Percentiles rank a stretch among this genome's conserved stretches.
phyloP scores from a whole-genome alignment of 768 basidiomycete genomes.

The Sporobolomyces roseus region DNA sequence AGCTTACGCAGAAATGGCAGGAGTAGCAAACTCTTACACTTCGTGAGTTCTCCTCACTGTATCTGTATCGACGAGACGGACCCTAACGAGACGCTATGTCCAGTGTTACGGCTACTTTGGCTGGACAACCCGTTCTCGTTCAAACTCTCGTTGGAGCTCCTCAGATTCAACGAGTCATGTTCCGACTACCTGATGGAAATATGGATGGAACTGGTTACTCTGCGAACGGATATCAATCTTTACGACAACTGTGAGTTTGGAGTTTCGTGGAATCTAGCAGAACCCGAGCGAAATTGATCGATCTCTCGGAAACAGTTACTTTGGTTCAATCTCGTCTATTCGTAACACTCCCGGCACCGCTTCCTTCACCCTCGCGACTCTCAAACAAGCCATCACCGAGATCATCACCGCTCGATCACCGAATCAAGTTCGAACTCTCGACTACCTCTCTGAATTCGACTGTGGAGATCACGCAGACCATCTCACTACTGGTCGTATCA shows the following conservation, averaged over 20 bases:
- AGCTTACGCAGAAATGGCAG: slow-evolving; percentile 40
- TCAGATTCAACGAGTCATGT: slow-evolving; percentile 30
- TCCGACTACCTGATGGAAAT: slow-evolving; percentile 40
- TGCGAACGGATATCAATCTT: slow-evolving; percentile 10
- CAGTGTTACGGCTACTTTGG: slow-evolving; percentile 13
- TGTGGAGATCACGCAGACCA: slow-evolving; percentile 38
- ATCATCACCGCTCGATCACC: slow-evolving; percentile 34
- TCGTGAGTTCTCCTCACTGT: slow-evolving; percentile 10
- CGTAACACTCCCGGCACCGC: slow-evolving; percentile 26
- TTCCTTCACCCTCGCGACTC: slow-evolving; percentile 26
- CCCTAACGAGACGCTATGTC: too few species aligned
- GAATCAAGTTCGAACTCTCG: slow-evolving; percentile 22
- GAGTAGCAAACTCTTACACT: slow-evolving; percentile 29
- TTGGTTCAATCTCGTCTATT: slow-evolving; percentile 34
- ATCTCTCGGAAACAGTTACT: slow-evolving; percentile 22
- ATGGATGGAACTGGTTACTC: slow-evolving; percentile 23
- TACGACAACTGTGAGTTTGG: slow-evolving; percentile 17
- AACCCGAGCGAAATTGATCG: neutral
- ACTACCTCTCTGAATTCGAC: slow-evolving; percentile 34
- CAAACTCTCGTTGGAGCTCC: slow-evolving; percentile 34
- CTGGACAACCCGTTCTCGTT: slow-evolving; percentile 30
- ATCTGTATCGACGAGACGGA: too few species aligned
- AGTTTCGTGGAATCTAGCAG: neutral
- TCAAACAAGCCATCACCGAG: slow-evolving; percentile 27
- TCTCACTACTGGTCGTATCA: slow-evolving; percentile 15